A percentile compares a stretch with the other conserved stretches of the same genome.
phyloP scores from a whole-genome alignment of 1,284 basidiomycete species.

The Microstroma glucosiphilum region DNA sequence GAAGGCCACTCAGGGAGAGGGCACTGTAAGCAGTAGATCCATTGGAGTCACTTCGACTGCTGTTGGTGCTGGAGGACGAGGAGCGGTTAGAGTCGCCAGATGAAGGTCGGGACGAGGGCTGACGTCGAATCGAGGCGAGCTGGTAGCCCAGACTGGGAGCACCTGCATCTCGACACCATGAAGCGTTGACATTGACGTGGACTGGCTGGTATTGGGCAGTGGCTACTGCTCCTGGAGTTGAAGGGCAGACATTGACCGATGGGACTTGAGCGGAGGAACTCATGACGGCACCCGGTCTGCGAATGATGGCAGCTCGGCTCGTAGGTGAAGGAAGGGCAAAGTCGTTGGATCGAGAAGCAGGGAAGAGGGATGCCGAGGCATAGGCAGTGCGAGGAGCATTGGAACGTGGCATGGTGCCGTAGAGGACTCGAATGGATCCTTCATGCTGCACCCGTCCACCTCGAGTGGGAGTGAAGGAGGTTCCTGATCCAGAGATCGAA shows the following conservation, averaged over 20 bases:
- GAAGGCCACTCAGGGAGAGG: neutral
- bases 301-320: neutral
- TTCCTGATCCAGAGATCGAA: too few relatives aligned
- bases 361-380: constrained; percentile 5
- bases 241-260: neutral
- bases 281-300: neutral
- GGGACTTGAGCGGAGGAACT: neutral
- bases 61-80: constrained; percentile 3
- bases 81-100: neutral
- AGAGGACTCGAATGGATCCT: constrained; percentile 19
- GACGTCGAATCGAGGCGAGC: too few relatives aligned
- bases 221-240: neutral
- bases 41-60: neutral
- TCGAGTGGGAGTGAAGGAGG: too few relatives aligned
- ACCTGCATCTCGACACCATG: too few relatives aligned
- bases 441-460: neutral
- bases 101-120: too few relatives aligned
- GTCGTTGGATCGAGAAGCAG: constrained; percentile 1
- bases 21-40: neutral
- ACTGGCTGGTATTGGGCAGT: neutral
- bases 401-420: constrained; percentile 16
- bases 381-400: neutral
- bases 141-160: too few relatives aligned
- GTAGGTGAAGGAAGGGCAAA: neutral
- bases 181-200: neutral